Evolutionary conservation across 257 asterid species (phyloP), one percentile per base, ranked within the genome.

Genomic region (Petrea volubilis): DNA sequence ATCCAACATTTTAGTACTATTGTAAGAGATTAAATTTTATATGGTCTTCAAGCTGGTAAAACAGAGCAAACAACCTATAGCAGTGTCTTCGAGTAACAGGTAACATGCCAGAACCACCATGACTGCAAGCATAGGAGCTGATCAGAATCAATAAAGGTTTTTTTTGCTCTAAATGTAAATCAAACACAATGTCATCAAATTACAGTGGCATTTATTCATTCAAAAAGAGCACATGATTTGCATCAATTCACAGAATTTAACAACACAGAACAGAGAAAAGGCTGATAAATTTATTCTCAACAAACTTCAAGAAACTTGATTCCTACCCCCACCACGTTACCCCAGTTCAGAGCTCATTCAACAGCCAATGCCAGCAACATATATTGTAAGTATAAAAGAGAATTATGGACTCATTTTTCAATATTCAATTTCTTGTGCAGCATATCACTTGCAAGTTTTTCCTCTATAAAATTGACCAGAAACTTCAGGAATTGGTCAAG

Each of bases 121-220:
- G 73, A 84, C 86, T 81, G 81, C 80, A 82, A 79, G 23, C 72
- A 78, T 78, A 78, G 69, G 57, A 79, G 79, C 73, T 68, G 46
- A 85, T 87, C 93, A 86, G 83, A 80, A 67, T 57, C 66, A 60
- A 78, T 72, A 71, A 36, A 59, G 20, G 33, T 24, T 41, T 34
- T 38, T 38, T 31, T 31, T 38, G 12, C 60, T 38, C 33, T 44
- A 57, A 15, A 5, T 70, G 31, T 49, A 29, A 2, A n/a, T 1
- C 6, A 18, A 31, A 34, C 34, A 58, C 49, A 27, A 63, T 11
- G 15, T 6, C 6, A 5, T 7, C 29, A 10, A 57, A 18, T 4
- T 15, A 29, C 44, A 75, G 1, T 29, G 40, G 28, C 64, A 58
- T 27, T 58, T 28, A 50, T 9, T 8, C 9, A 1, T 8, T 40